Conservation (phyloP, 441 rosid species). For the Cnidoscolus chayamansa region DNA sequence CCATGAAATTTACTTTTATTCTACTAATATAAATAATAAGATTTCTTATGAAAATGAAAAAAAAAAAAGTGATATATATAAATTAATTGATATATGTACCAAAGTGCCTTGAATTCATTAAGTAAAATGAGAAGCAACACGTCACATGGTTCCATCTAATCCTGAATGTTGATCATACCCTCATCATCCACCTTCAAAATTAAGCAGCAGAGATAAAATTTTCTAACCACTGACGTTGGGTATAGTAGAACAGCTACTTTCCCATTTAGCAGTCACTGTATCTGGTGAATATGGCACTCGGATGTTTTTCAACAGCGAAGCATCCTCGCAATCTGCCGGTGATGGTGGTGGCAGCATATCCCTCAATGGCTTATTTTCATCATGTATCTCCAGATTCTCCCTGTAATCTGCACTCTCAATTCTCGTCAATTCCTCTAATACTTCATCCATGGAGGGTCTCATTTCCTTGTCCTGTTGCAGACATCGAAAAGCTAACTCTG, state of each 20-base stretch:
- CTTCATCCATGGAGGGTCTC: conserved; percentile 70
- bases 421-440: conserved; percentile 42
- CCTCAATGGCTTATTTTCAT: conserved; percentile 12
- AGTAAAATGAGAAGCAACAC: background rate
- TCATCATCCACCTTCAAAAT: background rate
- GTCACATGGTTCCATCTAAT: background rate
- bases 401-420: conserved; percentile 27
- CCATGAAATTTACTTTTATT: no score
- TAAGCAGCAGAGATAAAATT: background rate
- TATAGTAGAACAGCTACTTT: conserved; percentile 41
- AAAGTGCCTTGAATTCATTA: no score
- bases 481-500: conserved; percentile 33
- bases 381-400: background rate
- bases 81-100: no score
- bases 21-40: no score
- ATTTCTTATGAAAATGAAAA: no score
- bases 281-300: conserved; percentile 45
- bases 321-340: conserved; percentile 37
- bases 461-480: conserved; percentile 37
- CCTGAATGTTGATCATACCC: background rate
- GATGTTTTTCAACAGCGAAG: conserved; percentile 33
- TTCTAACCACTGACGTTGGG: conserved; percentile 34
- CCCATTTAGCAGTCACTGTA: conserved; percentile 62
- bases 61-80: no score
- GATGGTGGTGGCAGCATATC: conserved; percentile 33